Conservation (phyloP, 2,329 filamentous ascomycete species). For the Apiospora kogelbergensis region DNA sequence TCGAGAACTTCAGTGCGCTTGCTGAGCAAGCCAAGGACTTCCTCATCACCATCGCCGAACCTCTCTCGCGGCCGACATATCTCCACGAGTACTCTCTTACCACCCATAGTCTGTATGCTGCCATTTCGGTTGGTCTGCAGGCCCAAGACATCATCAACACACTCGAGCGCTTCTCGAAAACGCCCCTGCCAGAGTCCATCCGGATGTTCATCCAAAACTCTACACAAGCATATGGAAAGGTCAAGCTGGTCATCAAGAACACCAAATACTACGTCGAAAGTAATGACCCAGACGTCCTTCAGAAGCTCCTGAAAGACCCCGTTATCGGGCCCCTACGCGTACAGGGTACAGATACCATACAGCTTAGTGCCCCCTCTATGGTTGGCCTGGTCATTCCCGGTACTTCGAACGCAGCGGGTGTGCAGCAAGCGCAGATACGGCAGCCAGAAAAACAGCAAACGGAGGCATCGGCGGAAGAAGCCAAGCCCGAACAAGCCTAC, state of each 20-base stretch:
- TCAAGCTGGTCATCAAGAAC: constrained; percentile 91
- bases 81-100: constrained; percentile 94
- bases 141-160: constrained; percentile 88
- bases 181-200: constrained; percentile 78
- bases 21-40: constrained; percentile 90
- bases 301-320: constrained; percentile 80
- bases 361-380: constrained; percentile 81
- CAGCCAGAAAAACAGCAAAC: constrained; percentile 40
- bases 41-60: constrained; percentile 92
- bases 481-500: constrained; percentile 67
- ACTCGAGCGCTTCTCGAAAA: constrained; percentile 86
- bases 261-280: constrained; percentile 95
- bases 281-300: constrained; percentile 81
- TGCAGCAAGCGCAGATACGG: constrained; percentile 66
- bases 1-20: constrained; percentile 90
- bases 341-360: constrained; percentile 70
- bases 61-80: constrained; percentile 82
- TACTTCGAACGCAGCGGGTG: constrained; percentile 87
- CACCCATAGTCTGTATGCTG: constrained; percentile 90
- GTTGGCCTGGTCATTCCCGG: constrained; percentile 88
- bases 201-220: constrained; percentile 75
- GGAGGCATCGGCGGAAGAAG: constrained; percentile 46
- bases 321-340: constrained; percentile 79
- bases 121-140: constrained; percentile 89
- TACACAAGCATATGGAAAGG: constrained; percentile 90